Percentiles rank a stretch among this genome's conserved stretches.
Conservation (phyloP, 192 early-diverging fungal species). For the Chytriomyces sp. region DNA sequence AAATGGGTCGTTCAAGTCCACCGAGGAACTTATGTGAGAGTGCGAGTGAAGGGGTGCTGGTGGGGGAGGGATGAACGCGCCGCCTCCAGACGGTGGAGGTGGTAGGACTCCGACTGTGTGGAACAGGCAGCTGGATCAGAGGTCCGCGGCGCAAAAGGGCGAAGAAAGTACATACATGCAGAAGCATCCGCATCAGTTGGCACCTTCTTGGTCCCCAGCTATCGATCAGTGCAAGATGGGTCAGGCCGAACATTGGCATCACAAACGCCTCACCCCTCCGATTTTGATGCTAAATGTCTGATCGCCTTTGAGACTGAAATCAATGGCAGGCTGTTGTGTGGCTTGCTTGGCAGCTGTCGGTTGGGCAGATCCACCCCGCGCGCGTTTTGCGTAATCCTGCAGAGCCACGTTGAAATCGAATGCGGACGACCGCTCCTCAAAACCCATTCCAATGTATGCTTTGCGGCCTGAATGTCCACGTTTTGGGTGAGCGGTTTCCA, state of each 20-base stretch:
- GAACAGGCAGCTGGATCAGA: not conserved
- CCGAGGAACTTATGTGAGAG: not conserved
- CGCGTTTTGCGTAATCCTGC: slow-evolving; percentile 76
- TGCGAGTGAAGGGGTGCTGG: not conserved
- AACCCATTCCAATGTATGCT: slow-evolving; percentile 85
- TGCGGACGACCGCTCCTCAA: slow-evolving; percentile 75
- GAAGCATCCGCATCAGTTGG: not conserved
- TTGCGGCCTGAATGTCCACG: slow-evolving; percentile 75
- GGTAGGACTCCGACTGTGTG: slow-evolving; percentile 15
- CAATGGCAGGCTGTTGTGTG: slow-evolving; percentile 54
- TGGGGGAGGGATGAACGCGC: slow-evolving; percentile 4
- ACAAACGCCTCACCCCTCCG: slow-evolving; percentile 52
- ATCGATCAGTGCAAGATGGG: too few relatives aligned
- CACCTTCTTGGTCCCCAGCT: slow-evolving; percentile 19
- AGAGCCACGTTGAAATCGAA: slow-evolving; percentile 92
- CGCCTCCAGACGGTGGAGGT: slow-evolving; percentile 25
- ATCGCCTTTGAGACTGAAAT: slow-evolving; percentile 80
- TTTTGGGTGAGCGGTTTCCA: too few relatives aligned
- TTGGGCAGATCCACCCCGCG: not conserved
- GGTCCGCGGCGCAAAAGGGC: not conserved
- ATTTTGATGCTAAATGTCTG: slow-evolving; percentile 76
- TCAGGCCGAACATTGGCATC: too few relatives aligned
- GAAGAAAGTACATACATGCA: slow-evolving; percentile 8
- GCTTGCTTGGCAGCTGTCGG: not conserved
- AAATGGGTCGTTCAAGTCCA: slow-evolving; percentile 6